Conservation (phyloP, 2,329 filamentous ascomycete genomes). For the Fusarium globosum region DNA sequence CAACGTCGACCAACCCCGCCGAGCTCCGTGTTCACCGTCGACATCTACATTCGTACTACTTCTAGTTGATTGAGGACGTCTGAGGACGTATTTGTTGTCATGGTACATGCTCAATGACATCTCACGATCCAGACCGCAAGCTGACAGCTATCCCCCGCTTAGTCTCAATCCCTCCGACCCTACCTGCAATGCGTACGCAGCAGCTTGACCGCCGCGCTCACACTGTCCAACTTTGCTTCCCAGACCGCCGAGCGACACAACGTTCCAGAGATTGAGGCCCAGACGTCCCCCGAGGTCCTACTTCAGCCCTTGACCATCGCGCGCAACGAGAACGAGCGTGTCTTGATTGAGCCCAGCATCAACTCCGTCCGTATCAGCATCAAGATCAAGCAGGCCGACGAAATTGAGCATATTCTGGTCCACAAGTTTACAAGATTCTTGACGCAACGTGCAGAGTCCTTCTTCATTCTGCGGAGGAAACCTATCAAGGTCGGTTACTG, state of each 20-base stretch:
- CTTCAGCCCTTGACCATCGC: slow-evolving; percentile 91
- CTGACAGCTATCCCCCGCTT: slow-evolving; percentile 35
- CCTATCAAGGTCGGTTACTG: slow-evolving; percentile 80
- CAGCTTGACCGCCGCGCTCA: slow-evolving; percentile 92
- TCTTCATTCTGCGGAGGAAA: slow-evolving; percentile 96
- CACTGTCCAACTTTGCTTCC: slow-evolving; percentile 91
- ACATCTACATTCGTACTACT: slow-evolving; percentile 22
- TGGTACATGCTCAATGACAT: slow-evolving; percentile 29
- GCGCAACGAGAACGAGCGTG: slow-evolving; percentile 96
- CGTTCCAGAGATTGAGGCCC: slow-evolving; percentile 95
- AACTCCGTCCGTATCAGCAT: slow-evolving; percentile 98
- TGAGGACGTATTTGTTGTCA: slow-evolving; percentile 21
- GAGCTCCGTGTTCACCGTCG: slow-evolving; percentile 31
- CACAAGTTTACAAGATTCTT: slow-evolving; percentile 99
- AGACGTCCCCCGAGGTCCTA: slow-evolving; percentile 91
- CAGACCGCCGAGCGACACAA: slow-evolving; percentile 97
- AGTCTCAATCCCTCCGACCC: slow-evolving; percentile 96
- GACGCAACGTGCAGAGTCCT: slow-evolving; percentile 83
- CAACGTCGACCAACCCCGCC: slow-evolving; percentile 43
- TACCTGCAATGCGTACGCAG: slow-evolving; percentile 97
- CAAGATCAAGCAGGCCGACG: slow-evolving; percentile 99
- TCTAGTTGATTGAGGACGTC: slow-evolving; percentile 12
- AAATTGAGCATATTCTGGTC: slow-evolving; percentile 97
- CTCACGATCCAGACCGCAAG: slow-evolving; percentile 1
- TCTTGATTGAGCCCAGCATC: slow-evolving; percentile 94